Evolutionary conservation across 306 rosid genomes (phyloP).

Genomic region (Mimosa pudica): DNA sequence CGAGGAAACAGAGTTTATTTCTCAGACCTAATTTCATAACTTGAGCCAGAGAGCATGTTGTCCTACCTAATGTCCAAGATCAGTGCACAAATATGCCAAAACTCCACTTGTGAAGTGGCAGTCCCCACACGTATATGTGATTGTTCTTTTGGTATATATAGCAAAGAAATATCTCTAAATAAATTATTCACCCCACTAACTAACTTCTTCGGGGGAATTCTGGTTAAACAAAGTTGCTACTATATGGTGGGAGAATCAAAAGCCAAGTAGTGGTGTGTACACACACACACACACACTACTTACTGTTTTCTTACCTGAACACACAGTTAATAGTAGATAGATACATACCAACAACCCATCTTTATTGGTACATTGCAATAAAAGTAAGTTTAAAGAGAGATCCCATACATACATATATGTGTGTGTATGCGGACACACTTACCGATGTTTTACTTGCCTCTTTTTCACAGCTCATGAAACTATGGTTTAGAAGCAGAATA

Average conservation of each 20-base stretch:
- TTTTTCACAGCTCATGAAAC: no score
- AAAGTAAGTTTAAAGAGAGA: no score
- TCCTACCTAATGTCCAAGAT: not conserved
- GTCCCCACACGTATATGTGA: slow-evolving; percentile 12
- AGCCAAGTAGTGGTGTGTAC: slow-evolving; percentile 18
- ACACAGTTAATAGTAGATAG: slow-evolving; percentile 3
- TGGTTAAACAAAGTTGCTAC: slow-evolving; percentile 37
- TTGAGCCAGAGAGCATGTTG: slow-evolving; percentile 6
- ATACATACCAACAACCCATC: slow-evolving; percentile 6
- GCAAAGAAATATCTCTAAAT: slow-evolving; percentile 34
- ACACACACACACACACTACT: not conserved
- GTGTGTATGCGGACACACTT: no score
- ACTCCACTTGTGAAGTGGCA: slow-evolving; percentile 30
- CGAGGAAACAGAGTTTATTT: not conserved
- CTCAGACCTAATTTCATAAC: not conserved
- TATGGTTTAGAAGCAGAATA: no score
- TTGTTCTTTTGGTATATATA: slow-evolving; percentile 40
- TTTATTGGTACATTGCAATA: not conserved
- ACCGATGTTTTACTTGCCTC: no score
- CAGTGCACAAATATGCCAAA: not conserved
- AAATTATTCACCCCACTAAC: slow-evolving; percentile 29
- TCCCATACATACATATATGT: no score
- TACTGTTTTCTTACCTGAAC: not conserved
- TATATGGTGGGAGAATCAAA: slow-evolving; percentile 51
- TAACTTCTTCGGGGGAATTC: slow-evolving; percentile 29